These are phyloP conservation scores for Dunaliella primolecta DNA, from an alignment of 139 green algal species.

Conservation along the genomic window DNA sequence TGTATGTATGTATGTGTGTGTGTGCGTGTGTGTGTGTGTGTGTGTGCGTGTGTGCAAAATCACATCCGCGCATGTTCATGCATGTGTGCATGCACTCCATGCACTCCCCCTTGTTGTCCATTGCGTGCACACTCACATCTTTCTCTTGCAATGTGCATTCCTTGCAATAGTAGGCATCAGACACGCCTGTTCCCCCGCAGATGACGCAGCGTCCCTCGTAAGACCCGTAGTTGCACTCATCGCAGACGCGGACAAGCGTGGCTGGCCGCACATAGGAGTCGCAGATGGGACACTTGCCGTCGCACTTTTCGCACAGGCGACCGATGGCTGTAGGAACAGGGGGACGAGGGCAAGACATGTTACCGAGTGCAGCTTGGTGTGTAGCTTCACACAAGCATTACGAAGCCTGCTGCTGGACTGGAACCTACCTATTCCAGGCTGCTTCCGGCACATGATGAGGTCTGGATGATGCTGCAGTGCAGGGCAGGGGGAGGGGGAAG, in stretches of 20 bases:
- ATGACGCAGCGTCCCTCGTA: constrained; percentile 96
- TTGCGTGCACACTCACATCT: constrained; percentile 76
- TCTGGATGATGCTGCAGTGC: constrained; percentile 68
- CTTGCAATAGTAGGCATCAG: constrained; percentile 99
- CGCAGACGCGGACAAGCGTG: constrained; percentile 95
- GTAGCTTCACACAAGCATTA: neutral
- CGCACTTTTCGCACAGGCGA: constrained; percentile 93
- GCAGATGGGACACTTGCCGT: constrained; percentile 97
- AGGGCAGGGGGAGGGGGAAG: neutral
- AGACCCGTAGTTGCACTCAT: constrained; percentile 98
- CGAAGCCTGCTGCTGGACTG: neutral
- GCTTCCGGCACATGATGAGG: constrained; percentile 97
- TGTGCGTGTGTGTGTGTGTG: no score
- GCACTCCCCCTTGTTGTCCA: no score
- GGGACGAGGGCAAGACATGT: neutral
- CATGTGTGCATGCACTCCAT: no score
- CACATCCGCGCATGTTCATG: no score
- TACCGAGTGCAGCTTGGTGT: neutral
- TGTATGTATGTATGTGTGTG: no score
- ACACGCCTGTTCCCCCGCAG: constrained; percentile 90
- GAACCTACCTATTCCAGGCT: constrained; percentile 91
- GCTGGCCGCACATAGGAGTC: constrained; percentile 94
- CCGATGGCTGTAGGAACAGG: constrained; percentile 77
- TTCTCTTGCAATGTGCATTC: constrained; percentile 98
- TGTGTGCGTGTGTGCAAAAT: no score